phyloP scores from a whole-genome alignment of 2,329 filamentous ascomycete species.

The Acrodontium crateriforme region DNA sequence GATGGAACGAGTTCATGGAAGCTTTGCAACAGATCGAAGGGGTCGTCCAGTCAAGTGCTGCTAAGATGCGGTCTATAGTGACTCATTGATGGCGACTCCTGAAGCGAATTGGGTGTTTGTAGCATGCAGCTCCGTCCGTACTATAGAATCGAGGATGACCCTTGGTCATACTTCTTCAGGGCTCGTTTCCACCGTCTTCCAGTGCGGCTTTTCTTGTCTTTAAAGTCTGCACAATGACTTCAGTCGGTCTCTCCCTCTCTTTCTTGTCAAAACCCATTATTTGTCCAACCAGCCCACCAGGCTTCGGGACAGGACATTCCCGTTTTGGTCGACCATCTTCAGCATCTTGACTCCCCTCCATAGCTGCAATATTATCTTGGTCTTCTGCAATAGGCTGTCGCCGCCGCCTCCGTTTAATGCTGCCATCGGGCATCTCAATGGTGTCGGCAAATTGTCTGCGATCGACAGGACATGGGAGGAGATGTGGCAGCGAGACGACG shows the following conservation, averaged over 20 bases:
- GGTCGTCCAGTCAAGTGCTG: constrained; percentile 3
- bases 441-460: constrained; percentile 64
- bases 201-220: constrained; percentile 2
- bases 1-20: constrained; percentile 16
- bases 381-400: constrained; percentile 13
- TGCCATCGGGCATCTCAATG: constrained; percentile 18
- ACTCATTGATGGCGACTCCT: too few relatives aligned
- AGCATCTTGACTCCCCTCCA: neutral
- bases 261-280: constrained; percentile 53
- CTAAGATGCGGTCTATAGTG: too few relatives aligned
- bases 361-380: constrained; percentile 1
- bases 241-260: constrained; percentile 9
- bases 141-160: too few relatives aligned
- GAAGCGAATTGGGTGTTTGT: too few relatives aligned
- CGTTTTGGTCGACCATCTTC: constrained; percentile 31
- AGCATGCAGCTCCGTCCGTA: too few relatives aligned
- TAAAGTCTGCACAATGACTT: constrained; percentile 16
- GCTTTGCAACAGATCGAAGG: constrained; percentile 14
- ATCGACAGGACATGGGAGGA: constrained; percentile 75
- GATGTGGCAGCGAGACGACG: constrained; percentile 79
- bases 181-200: neutral
- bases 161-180: too few relatives aligned
- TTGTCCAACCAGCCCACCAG: constrained; percentile 61
- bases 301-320: constrained; percentile 89
- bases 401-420: constrained; percentile 30